Conservation (phyloP, 768 basidiomycete species). For the Pleurotus tuoliensis region DNA sequence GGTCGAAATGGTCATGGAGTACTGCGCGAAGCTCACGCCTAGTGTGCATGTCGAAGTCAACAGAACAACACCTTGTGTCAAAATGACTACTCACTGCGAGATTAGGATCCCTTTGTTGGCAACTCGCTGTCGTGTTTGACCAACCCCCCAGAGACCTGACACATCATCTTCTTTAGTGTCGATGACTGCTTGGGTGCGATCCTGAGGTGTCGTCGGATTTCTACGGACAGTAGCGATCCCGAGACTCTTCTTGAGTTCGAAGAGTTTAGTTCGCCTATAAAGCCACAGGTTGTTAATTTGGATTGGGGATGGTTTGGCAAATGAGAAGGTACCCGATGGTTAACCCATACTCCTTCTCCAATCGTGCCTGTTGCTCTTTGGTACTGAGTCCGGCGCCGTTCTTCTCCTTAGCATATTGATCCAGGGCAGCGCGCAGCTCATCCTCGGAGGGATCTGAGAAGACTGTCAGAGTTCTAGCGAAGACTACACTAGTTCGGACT, state of each 20-base stretch:
- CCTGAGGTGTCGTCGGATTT: neutral
- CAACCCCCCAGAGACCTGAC: conserved; percentile 13
- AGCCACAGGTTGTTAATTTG: no score
- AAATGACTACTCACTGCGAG: conserved; percentile 1
- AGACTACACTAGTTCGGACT: no score
- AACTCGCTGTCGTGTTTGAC: conserved; percentile 11
- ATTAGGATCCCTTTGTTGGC: conserved; percentile 11
- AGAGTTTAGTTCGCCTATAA: neutral
- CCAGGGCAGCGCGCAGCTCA: conserved; percentile 3
- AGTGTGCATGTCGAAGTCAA: neutral
- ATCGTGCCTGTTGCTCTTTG: conserved; percentile 4
- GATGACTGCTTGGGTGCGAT: neutral
- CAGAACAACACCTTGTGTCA: neutral
- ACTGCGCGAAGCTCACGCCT: neutral
- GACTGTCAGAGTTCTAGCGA: no score
- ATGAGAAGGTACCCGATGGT: neutral
- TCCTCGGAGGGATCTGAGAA: conserved; percentile 5
- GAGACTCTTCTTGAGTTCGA: neutral
- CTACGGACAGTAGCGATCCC: neutral
- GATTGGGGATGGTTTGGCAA: no score
- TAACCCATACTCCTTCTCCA: neutral
- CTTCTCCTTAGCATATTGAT: conserved; percentile 8
- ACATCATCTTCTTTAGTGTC: conserved; percentile 10
- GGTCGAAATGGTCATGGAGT: conserved; percentile 6
- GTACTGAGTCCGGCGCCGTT: conserved; percentile 5